Base-by-base conservation (phyloP, 345 rosid species). In the Mallotus nudiflorus region DNA sequence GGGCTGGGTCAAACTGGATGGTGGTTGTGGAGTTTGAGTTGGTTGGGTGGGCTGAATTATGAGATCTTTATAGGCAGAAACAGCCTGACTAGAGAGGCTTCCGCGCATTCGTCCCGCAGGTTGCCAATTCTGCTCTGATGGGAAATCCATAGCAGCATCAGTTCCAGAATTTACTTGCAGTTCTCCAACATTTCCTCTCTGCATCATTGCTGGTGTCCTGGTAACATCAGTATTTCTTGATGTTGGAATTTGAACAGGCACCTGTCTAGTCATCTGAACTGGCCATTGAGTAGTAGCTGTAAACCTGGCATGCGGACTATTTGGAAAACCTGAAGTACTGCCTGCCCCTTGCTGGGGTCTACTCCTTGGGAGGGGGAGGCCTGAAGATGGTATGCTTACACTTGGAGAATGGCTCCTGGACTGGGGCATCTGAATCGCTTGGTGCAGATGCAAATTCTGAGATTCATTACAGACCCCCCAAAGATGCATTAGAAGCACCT, bases 61-160 rank as follows among this genome's bases (percentile, higher is more conserved):
- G 59, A 85, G 59, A 56, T 77, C 82, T 70, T 82, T 81, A 75
- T 86, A 82, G 55, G 80, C 86, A 24, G 75, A 73, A 69, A 82
- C 73, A 72, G 80, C 67, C 59, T 81, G 78, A 22, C 89, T 89
- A 9, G 74, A 14, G 39, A 94, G 81, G 78, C 96, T 88, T 70
- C 98, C 98, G 48, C 96, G 89, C 98, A 94, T 94, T 49, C 86
- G 80, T 20, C 90, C 87, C 2, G 84, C 46, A 6, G 95, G 97
- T 51, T 81, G 92, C 97, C 97, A 89, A 62, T 78, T 82, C 65
- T 75, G 83, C 33, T 71, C 85, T 22, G 80, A 71, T 24, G 78
- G 71, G 22, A 78, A 71, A 59, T 82, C 86, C 62, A 66, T 65
- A 20, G 62, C 51, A 70, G 68, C 80, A 57, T 80, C 83, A 57